Conservation (phyloP, 1,139 yeast genomes). For the Scheffersomyces titani region DNA sequence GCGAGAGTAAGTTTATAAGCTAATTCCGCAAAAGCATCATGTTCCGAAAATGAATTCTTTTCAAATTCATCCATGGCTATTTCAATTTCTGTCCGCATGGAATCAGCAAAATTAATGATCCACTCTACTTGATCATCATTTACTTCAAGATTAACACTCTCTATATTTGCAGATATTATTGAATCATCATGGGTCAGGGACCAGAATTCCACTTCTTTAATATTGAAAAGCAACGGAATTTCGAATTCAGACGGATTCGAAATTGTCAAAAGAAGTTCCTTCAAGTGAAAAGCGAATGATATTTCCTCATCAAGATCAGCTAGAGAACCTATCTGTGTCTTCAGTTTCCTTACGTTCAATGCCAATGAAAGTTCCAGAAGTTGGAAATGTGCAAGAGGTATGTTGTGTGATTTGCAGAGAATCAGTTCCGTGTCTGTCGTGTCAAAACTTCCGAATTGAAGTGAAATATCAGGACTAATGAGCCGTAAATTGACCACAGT, state of each 20-base stretch:
- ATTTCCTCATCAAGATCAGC: slow-evolving; percentile 8
- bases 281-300: slow-evolving; percentile 35
- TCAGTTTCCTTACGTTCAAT: slow-evolving; percentile 16
- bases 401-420: slow-evolving; percentile 14
- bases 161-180: slow-evolving; percentile 36
- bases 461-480: slow-evolving; percentile 47
- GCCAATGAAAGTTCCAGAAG: slow-evolving; percentile 42
- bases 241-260: slow-evolving; percentile 24
- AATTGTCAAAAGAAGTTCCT: slow-evolving; percentile 24
- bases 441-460: slow-evolving; percentile 46
- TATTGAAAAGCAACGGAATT: slow-evolving; percentile 20
- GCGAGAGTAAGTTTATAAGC: slow-evolving; percentile 63
- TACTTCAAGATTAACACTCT: slow-evolving; percentile 30
- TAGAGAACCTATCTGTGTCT: slow-evolving; percentile 6
- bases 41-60: slow-evolving; percentile 14
- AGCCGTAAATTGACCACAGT: slow-evolving; percentile 49
- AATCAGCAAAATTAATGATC: slow-evolving; percentile 30
- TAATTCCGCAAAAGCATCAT: slow-evolving; percentile 37
- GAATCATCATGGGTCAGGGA: slow-evolving; percentile 21
- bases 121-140: slow-evolving; percentile 39
- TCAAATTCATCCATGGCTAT: slow-evolving; percentile 24
- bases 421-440: slow-evolving; percentile 18
- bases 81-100: slow-evolving; percentile 16
- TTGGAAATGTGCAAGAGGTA: slow-evolving; percentile 26
- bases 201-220: slow-evolving; percentile 49